These are phyloP conservation scores for Bothriochloa decipiens DNA, from an alignment of 176 grass and related monocot species.

Conservation along the genomic window DNA sequence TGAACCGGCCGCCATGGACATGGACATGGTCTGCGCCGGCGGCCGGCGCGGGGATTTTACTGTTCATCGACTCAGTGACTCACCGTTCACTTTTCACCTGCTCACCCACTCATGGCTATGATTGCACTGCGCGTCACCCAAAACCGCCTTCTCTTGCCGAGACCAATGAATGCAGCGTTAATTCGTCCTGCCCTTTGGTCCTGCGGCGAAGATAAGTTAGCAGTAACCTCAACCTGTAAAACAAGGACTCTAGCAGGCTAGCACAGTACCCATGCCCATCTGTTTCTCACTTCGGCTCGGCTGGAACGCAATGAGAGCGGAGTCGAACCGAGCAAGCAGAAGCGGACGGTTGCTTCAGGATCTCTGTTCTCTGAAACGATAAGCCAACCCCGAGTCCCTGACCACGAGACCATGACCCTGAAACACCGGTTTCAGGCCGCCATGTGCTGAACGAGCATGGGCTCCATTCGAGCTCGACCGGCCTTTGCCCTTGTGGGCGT, in stretches of 20 bases:
- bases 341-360: not conserved
- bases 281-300: not conserved
- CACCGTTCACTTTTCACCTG: not conserved
- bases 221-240: not conserved
- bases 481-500: constrained; percentile 4
- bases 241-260: not conserved
- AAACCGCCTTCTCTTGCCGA: constrained; percentile 18
- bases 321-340: not conserved
- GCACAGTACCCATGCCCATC: not conserved
- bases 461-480: not conserved
- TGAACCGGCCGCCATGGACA: not conserved
- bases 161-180: constrained; percentile 41
- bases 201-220: not conserved
- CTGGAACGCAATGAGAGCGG: not conserved
- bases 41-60: not conserved
- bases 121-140: constrained; percentile 16
- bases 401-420: not conserved
- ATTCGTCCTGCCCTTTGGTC: constrained; percentile 2
- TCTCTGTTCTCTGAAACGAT: not conserved
- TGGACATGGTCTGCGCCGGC: not conserved
- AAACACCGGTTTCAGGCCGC: not conserved
- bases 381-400: not conserved
- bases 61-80: not conserved
- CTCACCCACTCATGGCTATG: not conserved
- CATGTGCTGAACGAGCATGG: not conserved